Percentiles rank a stretch among this genome's conserved stretches.
These are phyloP conservation scores for Hymenoscyphus linearis DNA, from an alignment of 2,329 filamentous ascomycete species.

Conservation along the genomic window DNA sequence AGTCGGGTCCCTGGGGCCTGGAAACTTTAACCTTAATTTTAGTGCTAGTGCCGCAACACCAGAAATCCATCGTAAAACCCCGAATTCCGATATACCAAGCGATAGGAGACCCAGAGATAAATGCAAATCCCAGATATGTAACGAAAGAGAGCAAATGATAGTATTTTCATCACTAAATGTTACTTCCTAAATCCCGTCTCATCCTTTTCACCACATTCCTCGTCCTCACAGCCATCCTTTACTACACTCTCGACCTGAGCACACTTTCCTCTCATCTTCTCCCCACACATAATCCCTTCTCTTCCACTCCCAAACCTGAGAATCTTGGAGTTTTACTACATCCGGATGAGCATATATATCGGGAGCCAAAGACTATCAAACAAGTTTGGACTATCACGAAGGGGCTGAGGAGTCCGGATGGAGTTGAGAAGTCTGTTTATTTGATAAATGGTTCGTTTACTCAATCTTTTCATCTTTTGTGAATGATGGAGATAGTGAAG, in stretches of 20 bases:
- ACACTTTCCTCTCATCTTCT: neutral
- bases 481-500: neutral
- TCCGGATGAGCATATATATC: conserved; percentile 38
- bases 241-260: neutral
- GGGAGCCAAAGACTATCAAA: conserved; percentile 30
- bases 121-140: neutral
- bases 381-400: conserved; percentile 39
- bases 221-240: conserved; percentile 2
- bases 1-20: no score
- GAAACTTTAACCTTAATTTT: no score
- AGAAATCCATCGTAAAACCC: no score
- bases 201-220: neutral
- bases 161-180: conserved; percentile 4
- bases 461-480: neutral
- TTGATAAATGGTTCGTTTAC: conserved; percentile 41
- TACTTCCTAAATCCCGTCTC: conserved; percentile 5
- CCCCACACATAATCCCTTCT: neutral
- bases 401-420: conserved; percentile 37
- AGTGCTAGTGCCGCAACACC: no score
- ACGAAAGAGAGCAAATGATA: neutral
- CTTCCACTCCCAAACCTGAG: neutral
- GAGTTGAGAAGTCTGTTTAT: conserved; percentile 42
- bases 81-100: no score
- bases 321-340: conserved; percentile 27
- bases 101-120: neutral